Percentiles rank a stretch among this genome's conserved stretches.
These are phyloP conservation scores for Pseudonectria buxi DNA, from an alignment of 2,329 filamentous ascomycete species.

Conservation along the genomic window DNA sequence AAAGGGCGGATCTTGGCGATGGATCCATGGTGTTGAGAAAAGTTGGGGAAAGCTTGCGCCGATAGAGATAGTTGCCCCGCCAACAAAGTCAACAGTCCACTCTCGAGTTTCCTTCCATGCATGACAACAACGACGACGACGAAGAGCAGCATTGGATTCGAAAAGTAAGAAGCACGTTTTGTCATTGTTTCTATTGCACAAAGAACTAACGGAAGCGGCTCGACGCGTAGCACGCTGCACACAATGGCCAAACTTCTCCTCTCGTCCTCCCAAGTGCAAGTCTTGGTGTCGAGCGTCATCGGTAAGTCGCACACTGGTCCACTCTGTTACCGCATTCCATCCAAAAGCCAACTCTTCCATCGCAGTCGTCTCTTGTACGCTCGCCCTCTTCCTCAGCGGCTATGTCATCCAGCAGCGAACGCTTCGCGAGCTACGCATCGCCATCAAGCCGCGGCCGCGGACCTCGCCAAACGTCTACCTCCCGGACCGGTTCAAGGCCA, in stretches of 20 bases:
- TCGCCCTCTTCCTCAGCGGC: constrained; percentile 78
- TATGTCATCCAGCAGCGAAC: constrained; percentile 85
- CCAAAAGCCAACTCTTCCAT: not conserved
- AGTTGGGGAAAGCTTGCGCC: constrained; percentile 11
- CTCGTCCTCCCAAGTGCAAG: constrained; percentile 63
- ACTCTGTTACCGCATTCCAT: constrained; percentile 14
- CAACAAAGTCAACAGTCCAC: constrained; percentile 26
- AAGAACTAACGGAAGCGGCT: too few species aligned
- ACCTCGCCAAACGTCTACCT: constrained; percentile 43
- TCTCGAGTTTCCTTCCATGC: not conserved
- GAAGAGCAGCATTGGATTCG: not conserved
- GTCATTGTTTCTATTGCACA: too few species aligned
- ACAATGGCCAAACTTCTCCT: constrained; percentile 47
- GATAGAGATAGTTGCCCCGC: constrained; percentile 40
- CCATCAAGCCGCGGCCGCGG: constrained; percentile 49
- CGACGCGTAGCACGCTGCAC: too few species aligned
- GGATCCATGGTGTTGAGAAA: constrained; percentile 11
- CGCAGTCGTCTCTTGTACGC: constrained; percentile 67
- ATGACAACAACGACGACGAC: constrained; percentile 12
- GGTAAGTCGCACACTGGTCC: constrained; percentile 38
- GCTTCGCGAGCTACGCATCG: constrained; percentile 66
- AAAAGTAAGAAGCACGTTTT: not conserved
- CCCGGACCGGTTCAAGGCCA: constrained; percentile 42
- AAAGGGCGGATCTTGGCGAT: too few species aligned
- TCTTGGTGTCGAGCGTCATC: constrained; percentile 56